Evolutionary conservation across 257 asterid species (phyloP), one percentile per base, ranked within the genome.

Genomic region (Cruciata laevipes): DNA sequence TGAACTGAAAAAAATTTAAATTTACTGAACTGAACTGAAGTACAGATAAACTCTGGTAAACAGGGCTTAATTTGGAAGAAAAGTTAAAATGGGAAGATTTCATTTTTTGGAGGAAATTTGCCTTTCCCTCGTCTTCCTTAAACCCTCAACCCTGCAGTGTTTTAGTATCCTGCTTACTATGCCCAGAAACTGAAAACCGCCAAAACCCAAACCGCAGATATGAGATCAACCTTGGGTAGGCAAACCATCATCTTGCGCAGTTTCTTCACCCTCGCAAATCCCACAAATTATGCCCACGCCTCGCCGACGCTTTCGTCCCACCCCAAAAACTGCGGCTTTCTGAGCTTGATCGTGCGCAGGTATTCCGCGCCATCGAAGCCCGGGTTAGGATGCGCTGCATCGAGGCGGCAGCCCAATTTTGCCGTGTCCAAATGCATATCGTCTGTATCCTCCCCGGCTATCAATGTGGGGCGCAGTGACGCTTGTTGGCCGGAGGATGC

Each of bases 391-490:
- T 65, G 71, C 77, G 64, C 70, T 79, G 76, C 65, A 18, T 51
- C 75, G 49, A 65, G 53, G 61, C 55, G 72, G 69, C 74, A 51
- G 57, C 57, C 84, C 63, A 64, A 67, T 40, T 71, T 84, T 65
- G 57, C 77, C 25, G 63, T 42, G 49, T 24, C 83, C 21, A 90
- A 77, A 61, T 81, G 87, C 66, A 23, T 86, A 11, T 84, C 96
- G 52, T 77, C 87, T 0, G 44, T 81, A 47, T 79, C 96, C 5
- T 78, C 89, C 25, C 24, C 25, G 56, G 80, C 82, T 33, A 66
- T 71, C 44, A 74, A 78, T 2, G 69, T 83, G 52, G 87, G 71
- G 32, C 78, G 87, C 92, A 77, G 71, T 76, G 90, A 86, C 59
- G 73, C 75, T 71, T 38, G 81, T 12, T 61, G 74, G 72, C 21